A percentile compares a stretch with the other conserved stretches of the same genome.
These are phyloP conservation scores for Rhodamnia argentea DNA, from an alignment of 345 rosid genomes.

Conservation along the genomic window DNA sequence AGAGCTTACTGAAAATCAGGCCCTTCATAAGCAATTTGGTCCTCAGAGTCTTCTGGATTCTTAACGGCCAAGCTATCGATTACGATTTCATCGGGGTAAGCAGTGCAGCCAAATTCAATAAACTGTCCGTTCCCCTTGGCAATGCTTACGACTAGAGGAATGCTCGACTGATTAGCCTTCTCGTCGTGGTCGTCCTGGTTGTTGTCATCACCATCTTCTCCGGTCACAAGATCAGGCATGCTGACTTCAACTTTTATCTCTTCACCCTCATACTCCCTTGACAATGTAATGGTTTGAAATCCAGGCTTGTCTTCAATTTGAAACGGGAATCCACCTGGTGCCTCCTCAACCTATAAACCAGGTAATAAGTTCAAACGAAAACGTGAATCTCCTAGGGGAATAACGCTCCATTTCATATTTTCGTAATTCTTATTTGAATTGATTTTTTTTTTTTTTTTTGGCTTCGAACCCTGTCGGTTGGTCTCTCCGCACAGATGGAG, in stretches of 20 bases:
- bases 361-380: neutral
- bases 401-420: too few relatives aligned
- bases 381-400: neutral
- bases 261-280: slow-evolving; percentile 63
- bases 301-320: slow-evolving; percentile 69
- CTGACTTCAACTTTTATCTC: slow-evolving; percentile 59
- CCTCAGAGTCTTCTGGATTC: slow-evolving; percentile 39
- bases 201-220: slow-evolving; percentile 13
- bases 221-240: slow-evolving; percentile 82
- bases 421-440: too few relatives aligned
- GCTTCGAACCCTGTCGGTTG: too few relatives aligned
- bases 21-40: slow-evolving; percentile 61
- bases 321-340: slow-evolving; percentile 65
- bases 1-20: slow-evolving; percentile 73
- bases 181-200: slow-evolving; percentile 26
- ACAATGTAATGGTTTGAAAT: slow-evolving; percentile 38
- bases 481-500: too few relatives aligned
- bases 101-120: slow-evolving; percentile 60
- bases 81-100: slow-evolving; percentile 52
- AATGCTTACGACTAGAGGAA: slow-evolving; percentile 53
- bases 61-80: slow-evolving; percentile 55
- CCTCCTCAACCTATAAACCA: slow-evolving; percentile 35
- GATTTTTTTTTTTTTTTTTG: too few relatives aligned
- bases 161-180: slow-evolving; percentile 40
- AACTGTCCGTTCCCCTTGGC: slow-evolving; percentile 49